Evolutionary conservation across 345 rosid species (phyloP).

Genomic region (Salix caprea): DNA sequence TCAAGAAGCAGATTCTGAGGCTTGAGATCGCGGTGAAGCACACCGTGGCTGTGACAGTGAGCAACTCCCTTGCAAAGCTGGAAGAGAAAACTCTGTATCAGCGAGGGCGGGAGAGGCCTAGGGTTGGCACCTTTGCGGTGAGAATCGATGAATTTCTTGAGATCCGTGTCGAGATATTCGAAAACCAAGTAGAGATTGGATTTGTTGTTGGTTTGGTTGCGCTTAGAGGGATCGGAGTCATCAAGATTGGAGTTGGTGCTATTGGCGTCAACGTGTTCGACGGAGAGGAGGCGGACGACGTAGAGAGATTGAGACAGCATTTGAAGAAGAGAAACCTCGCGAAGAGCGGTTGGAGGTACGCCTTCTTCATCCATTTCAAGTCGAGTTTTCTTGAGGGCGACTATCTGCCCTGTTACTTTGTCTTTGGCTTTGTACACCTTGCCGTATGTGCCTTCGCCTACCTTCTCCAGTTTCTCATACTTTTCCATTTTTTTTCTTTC

Average conservation of each 20-base stretch:
- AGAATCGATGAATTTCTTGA: slow-evolving; percentile 81
- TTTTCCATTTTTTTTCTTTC: slow-evolving; percentile 54
- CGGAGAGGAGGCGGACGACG: slow-evolving; percentile 83
- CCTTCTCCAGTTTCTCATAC: slow-evolving; percentile 95
- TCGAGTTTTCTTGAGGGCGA: slow-evolving; percentile 84
- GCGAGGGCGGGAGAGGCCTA: slow-evolving; percentile 45
- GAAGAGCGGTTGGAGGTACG: slow-evolving; percentile 91
- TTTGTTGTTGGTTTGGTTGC: slow-evolving; percentile 28
- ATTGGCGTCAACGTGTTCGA: slow-evolving; percentile 63
- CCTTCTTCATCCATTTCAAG: slow-evolving; percentile 99
- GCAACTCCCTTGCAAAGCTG: slow-evolving; percentile 95
- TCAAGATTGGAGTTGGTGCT: slow-evolving; percentile 6
- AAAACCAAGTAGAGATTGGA: slow-evolving; percentile 82
- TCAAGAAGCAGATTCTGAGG: slow-evolving; percentile 88
- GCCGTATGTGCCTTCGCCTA: slow-evolving; percentile 94
- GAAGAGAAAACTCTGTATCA: slow-evolving; percentile 68
- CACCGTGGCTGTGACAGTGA: slow-evolving; percentile 93
- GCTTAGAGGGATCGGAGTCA: neutral
- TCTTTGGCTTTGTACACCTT: slow-evolving; percentile 94
- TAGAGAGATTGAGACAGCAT: slow-evolving; percentile 85
- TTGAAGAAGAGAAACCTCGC: slow-evolving; percentile 90
- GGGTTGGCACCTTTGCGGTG: slow-evolving; percentile 75
- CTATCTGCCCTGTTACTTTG: slow-evolving; percentile 66
- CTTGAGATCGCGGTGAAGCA: slow-evolving; percentile 87
- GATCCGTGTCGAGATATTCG: slow-evolving; percentile 90